Evolutionary conservation across 2,329 filamentous ascomycete genomes (phyloP).

Genomic region (Hypoxylon sp.): DNA sequence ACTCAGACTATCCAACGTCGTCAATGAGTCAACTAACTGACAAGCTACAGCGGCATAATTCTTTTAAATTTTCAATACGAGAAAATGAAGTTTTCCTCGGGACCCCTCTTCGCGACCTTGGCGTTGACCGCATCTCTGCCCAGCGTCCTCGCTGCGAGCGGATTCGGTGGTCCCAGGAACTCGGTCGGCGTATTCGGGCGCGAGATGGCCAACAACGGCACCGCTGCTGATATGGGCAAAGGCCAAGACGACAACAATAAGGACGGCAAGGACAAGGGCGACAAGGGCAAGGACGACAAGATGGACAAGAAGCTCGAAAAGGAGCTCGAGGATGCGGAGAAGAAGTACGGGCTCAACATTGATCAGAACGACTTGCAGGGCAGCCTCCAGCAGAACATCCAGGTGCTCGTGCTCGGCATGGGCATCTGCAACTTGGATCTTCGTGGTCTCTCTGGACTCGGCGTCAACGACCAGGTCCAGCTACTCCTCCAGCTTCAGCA

Average conservation of each 20-base stretch:
- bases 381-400: slow-evolving; percentile 30
- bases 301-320: slow-evolving; percentile 18
- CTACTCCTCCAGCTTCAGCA: slow-evolving; percentile 44
- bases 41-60: slow-evolving; percentile 24
- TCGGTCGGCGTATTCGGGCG: slow-evolving; percentile 16
- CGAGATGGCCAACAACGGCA: slow-evolving; percentile 25
- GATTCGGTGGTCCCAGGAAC: slow-evolving; percentile 14
- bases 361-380: slow-evolving; percentile 29
- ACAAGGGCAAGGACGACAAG: slow-evolving; percentile 15
- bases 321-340: slow-evolving; percentile 18
- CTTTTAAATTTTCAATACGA: slow-evolving; percentile 15
- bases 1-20: neutral
- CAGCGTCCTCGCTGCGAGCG: slow-evolving; percentile 22
- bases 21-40: slow-evolving; percentile 7
- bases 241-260: slow-evolving; percentile 18
- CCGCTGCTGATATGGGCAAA: slow-evolving; percentile 29
- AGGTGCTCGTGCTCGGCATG: slow-evolving; percentile 37
- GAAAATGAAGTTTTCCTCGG: slow-evolving; percentile 40
- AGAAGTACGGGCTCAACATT: slow-evolving; percentile 22
- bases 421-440: slow-evolving; percentile 43
- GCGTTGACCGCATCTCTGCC: slow-evolving; percentile 40
- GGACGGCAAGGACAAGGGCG: slow-evolving; percentile 13
- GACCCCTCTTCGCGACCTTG: slow-evolving; percentile 38
- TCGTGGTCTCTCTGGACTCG: slow-evolving; percentile 33
- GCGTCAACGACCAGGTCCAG: slow-evolving; percentile 40